Evolutionary conservation across 169 alveolate species (phyloP), one percentile per base, ranked within the genome.

Genomic region (Cryptosporidium ryanae): DNA sequence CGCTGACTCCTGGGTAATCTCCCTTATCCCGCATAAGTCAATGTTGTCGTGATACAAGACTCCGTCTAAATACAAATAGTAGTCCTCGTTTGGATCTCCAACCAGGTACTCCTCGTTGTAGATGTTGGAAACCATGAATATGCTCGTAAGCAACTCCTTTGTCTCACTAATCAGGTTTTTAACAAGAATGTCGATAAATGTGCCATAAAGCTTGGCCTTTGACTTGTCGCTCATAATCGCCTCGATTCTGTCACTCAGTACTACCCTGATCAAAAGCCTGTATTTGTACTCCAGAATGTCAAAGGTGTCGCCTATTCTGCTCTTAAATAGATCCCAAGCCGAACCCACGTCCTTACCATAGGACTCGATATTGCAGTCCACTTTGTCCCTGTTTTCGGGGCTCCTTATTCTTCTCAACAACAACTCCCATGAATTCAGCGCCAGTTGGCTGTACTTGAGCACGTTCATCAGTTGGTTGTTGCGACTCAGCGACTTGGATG

Each of bases 381-480:
- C 4, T 27, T 12, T 38, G 15, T 54, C 64, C 54, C 63, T 48
- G 10, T 59, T 12, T 38, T 61, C 87, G 23, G 87, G 59, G 15
- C 59, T 70, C 23, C 15, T 43, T 57, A 76, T 76, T 25, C 87
- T 55, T 43, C 43, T 76, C 15, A 76, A 44, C 32, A 76, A 59
- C 25, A 76, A 61, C 27, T 76, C 87, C 87, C 87, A 76, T 15
- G 87, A 55, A 18, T 57, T 59, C 38, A 76, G 25, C 25, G 63
- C 54, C 10, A 59, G 17, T 32, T 76, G 87, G 5, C 87, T 70
- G 46, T 76, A 43, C 68, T 76, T 76, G 6, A 76, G 17, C 17
- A 55, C 31, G 43, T 61, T 76, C 68, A 61, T 61, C 43, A 76
- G 32, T 34, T 55, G 71, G 46, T 76, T 76, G 63, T 76, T 76